Evolutionary conservation across 768 basidiomycete species (phyloP), one percentile per base, ranked within the genome.

Genomic region (Macrolepiota dolichaula): DNA sequence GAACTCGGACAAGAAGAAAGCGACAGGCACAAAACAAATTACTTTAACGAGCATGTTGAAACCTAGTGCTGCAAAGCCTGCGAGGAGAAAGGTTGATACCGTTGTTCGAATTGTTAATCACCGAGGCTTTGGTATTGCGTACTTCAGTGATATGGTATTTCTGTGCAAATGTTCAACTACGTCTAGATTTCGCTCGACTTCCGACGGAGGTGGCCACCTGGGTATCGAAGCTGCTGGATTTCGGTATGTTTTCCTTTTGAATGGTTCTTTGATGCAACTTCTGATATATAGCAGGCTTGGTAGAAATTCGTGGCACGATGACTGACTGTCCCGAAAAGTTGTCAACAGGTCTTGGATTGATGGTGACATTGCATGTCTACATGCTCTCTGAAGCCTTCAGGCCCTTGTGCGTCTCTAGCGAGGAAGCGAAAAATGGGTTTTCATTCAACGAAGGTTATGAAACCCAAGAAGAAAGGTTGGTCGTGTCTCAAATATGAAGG

Each of bases 391-490:
- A 80, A 3, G 94, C 93, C 3, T 96, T 95, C 74, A 81, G 77
- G 53, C 59, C 59, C 29, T 32, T 61, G 25, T 35, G 53, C 9
- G n/a, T 55, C 3, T 61, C 53, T 25, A 50, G 17, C 17, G 9
- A 49, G 9, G 35, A 49, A 25, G 59, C 37, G 15, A 24, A 47
- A n/a, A 37, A 25, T 15, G 24, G 40, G 4, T 55, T 54, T n/a
- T 78, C 87, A 67, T 88, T 92, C 70, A 83, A 85, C 63, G 91
- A 93, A 69, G 90, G 91, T 2, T 78, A 85, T 55, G 94, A 96
- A 70, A 95, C 92, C 0, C 77, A 78, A 4, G 85, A 87, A 62
- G 94, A 97, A 73, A 86, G 85, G 79, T 78, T 60, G 36, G 66
- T 65, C 36, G 22, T 24, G n/a, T 19, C 36, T 47, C 27, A 11